These are phyloP conservation scores for Venturia effusa DNA, from an alignment of 2,329 filamentous ascomycete genomes.

Conservation along the genomic window DNA sequence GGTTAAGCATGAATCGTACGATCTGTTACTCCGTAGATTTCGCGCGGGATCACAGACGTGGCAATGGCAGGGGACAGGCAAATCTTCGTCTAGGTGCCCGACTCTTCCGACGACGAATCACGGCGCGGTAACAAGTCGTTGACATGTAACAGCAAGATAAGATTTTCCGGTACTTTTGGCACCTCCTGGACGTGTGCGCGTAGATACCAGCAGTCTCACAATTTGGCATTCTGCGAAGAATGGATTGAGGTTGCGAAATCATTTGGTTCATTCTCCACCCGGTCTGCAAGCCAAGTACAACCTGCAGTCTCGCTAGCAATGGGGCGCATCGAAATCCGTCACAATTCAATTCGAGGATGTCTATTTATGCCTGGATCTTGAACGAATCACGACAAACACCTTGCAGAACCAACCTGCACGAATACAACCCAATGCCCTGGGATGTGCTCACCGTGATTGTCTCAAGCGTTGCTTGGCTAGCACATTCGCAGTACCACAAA, in stretches of 20 bases:
- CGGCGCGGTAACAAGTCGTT: neutral
- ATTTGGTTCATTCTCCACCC: neutral
- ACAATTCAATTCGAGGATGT: slow-evolving; percentile 1
- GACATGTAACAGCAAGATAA: neutral
- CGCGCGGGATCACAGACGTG: neutral
- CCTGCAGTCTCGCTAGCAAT: neutral
- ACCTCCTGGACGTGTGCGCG: neutral
- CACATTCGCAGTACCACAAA: neutral
- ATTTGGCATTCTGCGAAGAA: neutral
- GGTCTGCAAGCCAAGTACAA: neutral
- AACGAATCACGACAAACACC: neutral
- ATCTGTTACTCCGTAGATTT: neutral
- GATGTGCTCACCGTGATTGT: neutral
- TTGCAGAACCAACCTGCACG: neutral
- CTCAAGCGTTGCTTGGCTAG: neutral
- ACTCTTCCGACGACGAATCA: neutral
- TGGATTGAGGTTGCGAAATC: neutral
- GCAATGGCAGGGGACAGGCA: neutral
- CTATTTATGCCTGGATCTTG: neutral
- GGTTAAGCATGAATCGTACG: neutral
- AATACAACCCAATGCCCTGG: neutral
- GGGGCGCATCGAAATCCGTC: neutral
- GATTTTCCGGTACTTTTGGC: neutral
- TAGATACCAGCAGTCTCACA: neutral
- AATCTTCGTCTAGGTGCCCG: neutral